These are phyloP conservation scores for Platanus orientalis DNA, from an alignment of 164 flowering plant genomes.

Conservation along the genomic window DNA sequence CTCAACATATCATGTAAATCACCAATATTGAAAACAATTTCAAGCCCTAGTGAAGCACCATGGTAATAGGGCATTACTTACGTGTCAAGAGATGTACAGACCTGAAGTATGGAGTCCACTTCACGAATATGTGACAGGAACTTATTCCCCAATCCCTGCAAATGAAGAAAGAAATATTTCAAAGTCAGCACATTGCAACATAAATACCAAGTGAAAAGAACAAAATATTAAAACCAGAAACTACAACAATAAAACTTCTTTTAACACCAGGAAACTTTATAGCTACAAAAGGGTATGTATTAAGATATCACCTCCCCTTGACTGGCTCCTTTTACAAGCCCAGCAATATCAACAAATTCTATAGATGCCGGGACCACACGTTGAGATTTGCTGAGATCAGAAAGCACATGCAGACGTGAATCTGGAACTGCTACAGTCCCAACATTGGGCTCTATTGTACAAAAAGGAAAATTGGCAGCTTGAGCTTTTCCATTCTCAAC, in stretches of 20 bases:
- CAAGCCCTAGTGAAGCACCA: neutral
- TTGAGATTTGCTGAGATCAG: slow-evolving; percentile 84
- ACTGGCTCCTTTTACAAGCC: slow-evolving; percentile 98
- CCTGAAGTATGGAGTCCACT: slow-evolving; percentile 96
- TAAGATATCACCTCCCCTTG: slow-evolving; percentile 86
- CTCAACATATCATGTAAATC: too few relatives aligned
- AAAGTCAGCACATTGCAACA: neutral
- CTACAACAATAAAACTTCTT: neutral
- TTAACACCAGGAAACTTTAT: slow-evolving; percentile 1
- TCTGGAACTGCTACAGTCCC: slow-evolving; percentile 98
- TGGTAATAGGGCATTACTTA: neutral
- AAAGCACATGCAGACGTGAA: slow-evolving; percentile 75
- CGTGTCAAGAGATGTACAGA: slow-evolving; percentile 20
- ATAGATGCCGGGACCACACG: slow-evolving; percentile 81
- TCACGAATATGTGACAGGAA: slow-evolving; percentile 88
- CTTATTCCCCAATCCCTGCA: slow-evolving; percentile 83
- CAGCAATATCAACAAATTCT: slow-evolving; percentile 99
- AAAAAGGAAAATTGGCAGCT: slow-evolving; percentile 98
- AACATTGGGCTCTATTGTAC: slow-evolving; percentile 98
- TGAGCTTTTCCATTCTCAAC: slow-evolving; percentile 99
- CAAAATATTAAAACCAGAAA: neutral
- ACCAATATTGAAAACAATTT: too few relatives aligned
- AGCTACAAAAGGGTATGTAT: neutral
- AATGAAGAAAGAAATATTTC: slow-evolving; percentile 4
- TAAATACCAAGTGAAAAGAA: neutral